These are phyloP conservation scores for Sugiyamaella marilandica DNA, from an alignment of 805 yeast species.

Conservation along the genomic window DNA sequence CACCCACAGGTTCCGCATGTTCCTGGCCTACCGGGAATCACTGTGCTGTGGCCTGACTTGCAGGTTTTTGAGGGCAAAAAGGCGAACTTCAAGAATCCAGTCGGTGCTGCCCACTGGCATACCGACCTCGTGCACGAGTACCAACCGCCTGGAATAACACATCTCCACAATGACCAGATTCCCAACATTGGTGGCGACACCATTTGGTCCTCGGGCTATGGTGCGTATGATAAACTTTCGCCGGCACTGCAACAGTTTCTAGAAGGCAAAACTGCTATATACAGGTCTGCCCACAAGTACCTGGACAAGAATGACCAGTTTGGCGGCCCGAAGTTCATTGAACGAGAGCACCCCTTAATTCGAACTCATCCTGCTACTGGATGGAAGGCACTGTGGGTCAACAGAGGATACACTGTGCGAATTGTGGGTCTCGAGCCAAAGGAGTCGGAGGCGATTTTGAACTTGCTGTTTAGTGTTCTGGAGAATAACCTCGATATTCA, in stretches of 20 bases:
- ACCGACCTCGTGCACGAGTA: conserved; percentile 53
- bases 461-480: conserved; percentile 42
- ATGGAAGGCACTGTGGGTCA: conserved; percentile 53
- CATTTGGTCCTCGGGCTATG: conserved; percentile 49
- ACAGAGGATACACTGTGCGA: conserved; percentile 46
- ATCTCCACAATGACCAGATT: conserved; percentile 47
- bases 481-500: conserved; percentile 51
- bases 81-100: conserved; percentile 18
- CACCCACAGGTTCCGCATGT: conserved; percentile 32
- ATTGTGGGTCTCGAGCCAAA: conserved; percentile 50
- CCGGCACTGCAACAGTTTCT: conserved; percentile 45
- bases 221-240: conserved; percentile 49
- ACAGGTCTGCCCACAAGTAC: conserved; percentile 40
- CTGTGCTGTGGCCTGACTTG: conserved; percentile 30
- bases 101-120: conserved; percentile 42
- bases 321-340: conserved; percentile 38
- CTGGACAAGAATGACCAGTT: conserved; percentile 42
- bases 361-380: conserved; percentile 66
- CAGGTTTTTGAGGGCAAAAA: conserved; percentile 27
- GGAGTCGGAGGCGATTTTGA: conserved; percentile 46
- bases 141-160: conserved; percentile 54
- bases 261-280: conserved; percentile 42
- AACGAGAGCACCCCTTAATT: conserved; percentile 48
- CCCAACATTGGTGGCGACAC: conserved; percentile 54
- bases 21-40: conserved; percentile 28